Percentiles rank a stretch among this genome's conserved stretches.
These are phyloP conservation scores for Myriosclerotinia duriaeana DNA, from an alignment of 2,329 filamentous ascomycete species.

Conservation along the genomic window DNA sequence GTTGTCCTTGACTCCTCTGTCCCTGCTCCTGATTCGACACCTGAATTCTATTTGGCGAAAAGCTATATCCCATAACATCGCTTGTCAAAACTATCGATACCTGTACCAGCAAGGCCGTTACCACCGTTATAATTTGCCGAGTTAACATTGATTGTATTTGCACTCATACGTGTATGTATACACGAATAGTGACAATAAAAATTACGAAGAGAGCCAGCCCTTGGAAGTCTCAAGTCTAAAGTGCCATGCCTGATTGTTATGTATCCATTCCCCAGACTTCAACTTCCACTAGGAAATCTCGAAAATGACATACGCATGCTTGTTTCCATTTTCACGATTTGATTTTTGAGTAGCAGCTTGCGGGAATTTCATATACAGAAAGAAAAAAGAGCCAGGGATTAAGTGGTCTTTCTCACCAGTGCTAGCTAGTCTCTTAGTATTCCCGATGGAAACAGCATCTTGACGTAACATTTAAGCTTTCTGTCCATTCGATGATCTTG, in stretches of 20 bases:
- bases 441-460: neutral
- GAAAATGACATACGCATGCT: neutral
- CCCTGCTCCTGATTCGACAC: neutral
- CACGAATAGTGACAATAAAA: constrained; percentile 3
- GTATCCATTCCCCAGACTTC: neutral
- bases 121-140: constrained; percentile 18
- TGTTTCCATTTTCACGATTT: constrained; percentile 6
- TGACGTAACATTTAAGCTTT: neutral
- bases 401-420: neutral
- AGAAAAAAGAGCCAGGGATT: neutral
- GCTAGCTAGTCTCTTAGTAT: neutral
- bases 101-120: constrained; percentile 22
- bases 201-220: constrained; percentile 17
- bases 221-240: neutral
- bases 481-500: neutral
- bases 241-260: neutral
- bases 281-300: neutral
- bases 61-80: neutral
- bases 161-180: constrained; percentile 11
- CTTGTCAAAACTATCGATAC: neutral
- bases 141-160: constrained; percentile 15
- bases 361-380: neutral
- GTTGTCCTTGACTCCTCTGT: neutral
- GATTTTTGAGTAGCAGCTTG: constrained; percentile 12
- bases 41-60: neutral